A percentile compares a stretch with the other conserved stretches of the same genome.
Conservation (phyloP, 2,329 filamentous ascomycete genomes). For the Elsinoe fawcettii region DNA sequence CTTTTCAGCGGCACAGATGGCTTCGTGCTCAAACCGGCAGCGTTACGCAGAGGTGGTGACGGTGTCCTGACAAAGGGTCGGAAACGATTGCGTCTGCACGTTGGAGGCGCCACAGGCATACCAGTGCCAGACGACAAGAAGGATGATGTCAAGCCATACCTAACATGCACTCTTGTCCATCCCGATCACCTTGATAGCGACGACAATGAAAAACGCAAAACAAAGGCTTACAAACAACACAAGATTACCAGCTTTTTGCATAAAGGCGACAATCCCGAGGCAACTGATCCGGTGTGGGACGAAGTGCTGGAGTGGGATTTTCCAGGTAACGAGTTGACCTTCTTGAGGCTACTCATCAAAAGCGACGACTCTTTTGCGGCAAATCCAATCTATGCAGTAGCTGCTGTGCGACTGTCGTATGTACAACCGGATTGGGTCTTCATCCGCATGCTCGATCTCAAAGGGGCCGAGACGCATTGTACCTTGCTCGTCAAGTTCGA, state of each 20-base stretch:
- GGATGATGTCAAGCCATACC: constrained; percentile 53
- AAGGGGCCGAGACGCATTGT: constrained; percentile 56
- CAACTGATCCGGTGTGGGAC: constrained; percentile 58
- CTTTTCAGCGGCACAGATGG: constrained; percentile 58
- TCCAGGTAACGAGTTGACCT: constrained; percentile 58
- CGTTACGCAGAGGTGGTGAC: constrained; percentile 49
- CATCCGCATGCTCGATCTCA: constrained; percentile 56
- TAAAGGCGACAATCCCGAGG: constrained; percentile 49
- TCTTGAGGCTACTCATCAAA: constrained; percentile 59
- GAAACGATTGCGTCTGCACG: constrained; percentile 48
- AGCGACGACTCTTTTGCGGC: constrained; percentile 55
- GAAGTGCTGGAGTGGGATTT: constrained; percentile 61
- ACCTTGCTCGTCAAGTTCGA: constrained; percentile 56
- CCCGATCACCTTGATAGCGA: constrained; percentile 44
- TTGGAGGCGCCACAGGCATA: constrained; percentile 56
- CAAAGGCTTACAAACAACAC: constrained; percentile 52
- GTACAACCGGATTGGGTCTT: constrained; percentile 53
- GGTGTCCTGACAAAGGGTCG: constrained; percentile 42
- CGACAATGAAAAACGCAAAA: constrained; percentile 54
- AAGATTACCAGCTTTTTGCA: constrained; percentile 50
- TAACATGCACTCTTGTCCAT: constrained; percentile 58
- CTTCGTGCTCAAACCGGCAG: constrained; percentile 57
- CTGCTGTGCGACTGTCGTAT: constrained; percentile 54
- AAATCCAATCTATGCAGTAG: constrained; percentile 56
- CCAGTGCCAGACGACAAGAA: constrained; percentile 47